Evolutionary conservation across 164 flowering plant species (phyloP).

Genomic region (Annona squamosa): DNA sequence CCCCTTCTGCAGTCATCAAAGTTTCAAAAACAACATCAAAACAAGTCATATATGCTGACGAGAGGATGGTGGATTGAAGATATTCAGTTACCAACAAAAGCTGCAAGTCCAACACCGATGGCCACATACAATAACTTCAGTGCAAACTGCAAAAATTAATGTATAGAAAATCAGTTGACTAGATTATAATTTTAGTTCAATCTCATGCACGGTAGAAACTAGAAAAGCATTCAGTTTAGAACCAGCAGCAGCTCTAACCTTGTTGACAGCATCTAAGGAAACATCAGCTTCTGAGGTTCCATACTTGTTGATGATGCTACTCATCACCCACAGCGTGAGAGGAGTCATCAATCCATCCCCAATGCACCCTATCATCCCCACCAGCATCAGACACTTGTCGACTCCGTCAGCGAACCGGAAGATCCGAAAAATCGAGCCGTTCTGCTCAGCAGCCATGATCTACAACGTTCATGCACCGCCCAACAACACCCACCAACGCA

Average conservation of each 20-base stretch:
- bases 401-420: constrained; percentile 17
- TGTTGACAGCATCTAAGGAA: background rate
- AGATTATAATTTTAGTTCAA: no score
- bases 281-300: background rate
- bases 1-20: constrained; percentile 21
- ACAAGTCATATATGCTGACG: background rate
- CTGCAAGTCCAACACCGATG: background rate
- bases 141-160: background rate
- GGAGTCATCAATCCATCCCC: constrained; percentile 25
- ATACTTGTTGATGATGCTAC: constrained; percentile 17
- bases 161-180: no score
- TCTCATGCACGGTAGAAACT: background rate
- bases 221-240: background rate
- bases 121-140: constrained; percentile 4
- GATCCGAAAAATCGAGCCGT: constrained; percentile 1
- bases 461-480: constrained; percentile 11
- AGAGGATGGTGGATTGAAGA: background rate
- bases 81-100: background rate
- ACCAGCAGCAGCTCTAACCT: background rate
- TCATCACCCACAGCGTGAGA: constrained; percentile 19
- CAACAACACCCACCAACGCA: background rate
- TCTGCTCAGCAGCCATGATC: background rate
- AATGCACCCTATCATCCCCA: constrained; percentile 27
- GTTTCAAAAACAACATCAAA: background rate
- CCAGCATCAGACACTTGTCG: constrained; percentile 23